Evolutionary conservation across 2,329 filamentous ascomycete species (phyloP), one percentile per base, ranked within the genome.

Genomic region (Daldinia sp.): DNA sequence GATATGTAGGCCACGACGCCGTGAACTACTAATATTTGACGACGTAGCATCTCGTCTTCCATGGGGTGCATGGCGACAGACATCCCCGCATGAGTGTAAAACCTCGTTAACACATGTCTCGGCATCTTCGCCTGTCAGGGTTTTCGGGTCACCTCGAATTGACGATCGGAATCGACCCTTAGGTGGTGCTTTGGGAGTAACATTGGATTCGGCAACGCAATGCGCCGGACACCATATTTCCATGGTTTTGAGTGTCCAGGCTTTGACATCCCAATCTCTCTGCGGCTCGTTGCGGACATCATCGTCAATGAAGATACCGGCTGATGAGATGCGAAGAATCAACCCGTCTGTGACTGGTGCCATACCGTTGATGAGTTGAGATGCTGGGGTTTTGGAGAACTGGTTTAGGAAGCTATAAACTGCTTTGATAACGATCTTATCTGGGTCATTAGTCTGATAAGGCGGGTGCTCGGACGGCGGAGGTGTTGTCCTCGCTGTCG

Each of bases 181-280:
- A 74, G 82, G 81, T 73, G 84, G 80, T 70, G 83, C 79, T 72
- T 82, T 82, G 65, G 82, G 82, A 55, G 79, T 78, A 65, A 80
- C 80, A 74, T 77, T 74, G 57, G 83, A 77, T 67, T 83, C 79
- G 72, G 82, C 78, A 73, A 87, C 82, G 79, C 82, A 88, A 79
- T 90, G 88, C 76, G 88, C 86, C 77, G 89, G 88, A 78, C 91
- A 94, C 89, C 91, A 93, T 84, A 96, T 90, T 87, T 98, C 96
- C 80, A 97, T 89, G 72, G 92, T 84, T 82, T 97, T 98, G 81
- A 99, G 88, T 48, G 94, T 97, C 96, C 96, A 98, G 28, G 95
- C 94, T 81, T 98, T 98, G 77, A 98, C 90, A 79, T 99, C 96
- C 96, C 96, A 99, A 82, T 99, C 96, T 67, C 96, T 90, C 81